Evolutionary conservation across 1,139 yeast species (phyloP).

Genomic region (Pichia sp.): DNA sequence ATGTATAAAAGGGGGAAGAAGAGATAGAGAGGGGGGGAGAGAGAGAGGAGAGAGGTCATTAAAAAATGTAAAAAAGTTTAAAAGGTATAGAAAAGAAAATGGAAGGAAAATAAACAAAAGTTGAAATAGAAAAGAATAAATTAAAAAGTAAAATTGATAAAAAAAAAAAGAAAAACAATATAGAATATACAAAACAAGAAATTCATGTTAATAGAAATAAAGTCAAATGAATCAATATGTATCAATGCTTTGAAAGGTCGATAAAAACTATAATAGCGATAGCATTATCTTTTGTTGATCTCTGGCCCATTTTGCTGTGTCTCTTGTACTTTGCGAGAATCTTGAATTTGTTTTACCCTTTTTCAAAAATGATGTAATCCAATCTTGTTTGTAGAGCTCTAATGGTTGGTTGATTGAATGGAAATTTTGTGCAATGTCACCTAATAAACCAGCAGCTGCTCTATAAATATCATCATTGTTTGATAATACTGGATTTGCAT

Average conservation of each 20-base stretch:
- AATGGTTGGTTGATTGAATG: conserved; percentile 48
- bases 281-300: conserved; percentile 67
- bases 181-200: background rate
- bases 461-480: conserved; percentile 44
- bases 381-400: conserved; percentile 57
- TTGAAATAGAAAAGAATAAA: conserved; percentile 8
- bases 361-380: conserved; percentile 76
- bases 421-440: conserved; percentile 86
- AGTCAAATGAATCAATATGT: background rate
- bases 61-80: conserved; percentile 9
- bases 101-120: conserved; percentile 8
- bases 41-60: conserved; percentile 4
- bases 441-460: conserved; percentile 79
- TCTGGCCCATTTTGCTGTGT: conserved; percentile 95
- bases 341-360: conserved; percentile 59
- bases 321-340: conserved; percentile 63
- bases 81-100: conserved; percentile 8
- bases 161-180: background rate
- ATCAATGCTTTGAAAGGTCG: too few species aligned
- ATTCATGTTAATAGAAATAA: background rate
- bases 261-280: conserved; percentile 12
- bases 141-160: conserved; percentile 7
- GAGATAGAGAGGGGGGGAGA: conserved; percentile 1
- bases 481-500: conserved; percentile 45
- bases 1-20: conserved; percentile 3